These are phyloP conservation scores for Spiraea crenata DNA, from an alignment of 331 rosid genomes.

Conservation along the genomic window DNA sequence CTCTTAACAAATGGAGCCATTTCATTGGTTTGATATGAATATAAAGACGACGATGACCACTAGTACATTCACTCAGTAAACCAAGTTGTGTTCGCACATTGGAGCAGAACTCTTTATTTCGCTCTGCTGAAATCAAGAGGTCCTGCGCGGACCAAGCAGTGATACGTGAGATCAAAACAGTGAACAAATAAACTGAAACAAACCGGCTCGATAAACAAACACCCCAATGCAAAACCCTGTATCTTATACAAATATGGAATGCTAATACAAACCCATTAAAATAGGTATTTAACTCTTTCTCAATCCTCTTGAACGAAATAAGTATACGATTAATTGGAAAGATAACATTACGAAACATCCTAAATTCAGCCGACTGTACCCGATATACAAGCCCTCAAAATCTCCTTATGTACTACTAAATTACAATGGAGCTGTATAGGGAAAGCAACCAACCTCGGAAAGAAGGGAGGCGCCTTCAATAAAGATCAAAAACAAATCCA, in stretches of 20 bases:
- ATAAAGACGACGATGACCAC: too few relatives aligned
- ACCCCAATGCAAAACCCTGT: background rate
- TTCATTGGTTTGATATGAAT: too few relatives aligned
- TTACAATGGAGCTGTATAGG: conserved; percentile 36
- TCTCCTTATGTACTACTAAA: conserved; percentile 43
- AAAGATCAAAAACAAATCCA: background rate
- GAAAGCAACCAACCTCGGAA: conserved; percentile 28
- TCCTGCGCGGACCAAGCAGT: too few relatives aligned
- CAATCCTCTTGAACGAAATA: background rate
- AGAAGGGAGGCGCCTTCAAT: conserved; percentile 20
- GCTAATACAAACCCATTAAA: conserved; percentile 18
- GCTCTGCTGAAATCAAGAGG: too few relatives aligned
- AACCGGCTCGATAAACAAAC: too few relatives aligned
- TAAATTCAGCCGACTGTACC: conserved; percentile 31
- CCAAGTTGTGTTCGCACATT: too few relatives aligned
- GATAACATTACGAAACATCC: background rate
- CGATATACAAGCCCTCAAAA: conserved; percentile 40
- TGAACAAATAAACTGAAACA: too few relatives aligned
- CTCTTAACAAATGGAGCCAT: too few relatives aligned
- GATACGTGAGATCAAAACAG: too few relatives aligned
- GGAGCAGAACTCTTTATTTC: too few relatives aligned
- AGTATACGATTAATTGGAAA: background rate
- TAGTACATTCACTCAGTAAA: too few relatives aligned
- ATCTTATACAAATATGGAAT: background rate
- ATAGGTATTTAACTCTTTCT: too few relatives aligned